Evolutionary conservation across 1,284 basidiomycete genomes (phyloP).

Genomic region (Ceratobasidium sp.): DNA sequence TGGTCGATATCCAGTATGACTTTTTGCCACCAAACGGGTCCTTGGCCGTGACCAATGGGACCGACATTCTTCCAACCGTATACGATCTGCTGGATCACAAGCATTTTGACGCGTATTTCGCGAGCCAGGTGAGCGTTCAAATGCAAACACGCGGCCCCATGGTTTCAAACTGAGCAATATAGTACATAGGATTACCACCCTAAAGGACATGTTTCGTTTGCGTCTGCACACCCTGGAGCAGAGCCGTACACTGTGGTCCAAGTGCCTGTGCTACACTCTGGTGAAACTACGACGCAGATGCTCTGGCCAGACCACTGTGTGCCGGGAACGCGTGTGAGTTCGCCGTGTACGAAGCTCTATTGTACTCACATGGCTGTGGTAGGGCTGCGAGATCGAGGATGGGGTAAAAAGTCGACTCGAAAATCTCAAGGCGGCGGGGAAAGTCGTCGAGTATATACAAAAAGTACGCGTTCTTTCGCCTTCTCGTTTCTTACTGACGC

Average conservation of each 20-base stretch:
- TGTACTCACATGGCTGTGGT: constrained; percentile 40
- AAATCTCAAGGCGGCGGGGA: constrained; percentile 52
- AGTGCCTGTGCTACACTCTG: constrained; percentile 57
- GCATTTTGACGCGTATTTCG: constrained; percentile 64
- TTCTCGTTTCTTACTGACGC: constrained; percentile 45
- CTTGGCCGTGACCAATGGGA: constrained; percentile 65
- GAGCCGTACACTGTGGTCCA: constrained; percentile 60
- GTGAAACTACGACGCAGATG: constrained; percentile 60
- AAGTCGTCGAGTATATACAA: constrained; percentile 53
- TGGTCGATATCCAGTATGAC: constrained; percentile 74
- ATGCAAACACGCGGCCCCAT: not conserved
- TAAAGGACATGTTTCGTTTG: constrained; percentile 71
- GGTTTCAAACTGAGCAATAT: constrained; percentile 16
- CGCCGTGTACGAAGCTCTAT: not conserved
- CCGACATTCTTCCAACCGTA: constrained; percentile 63
- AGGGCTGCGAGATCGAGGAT: constrained; percentile 61
- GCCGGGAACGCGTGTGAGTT: constrained; percentile 55
- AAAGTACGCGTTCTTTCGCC: constrained; percentile 45
- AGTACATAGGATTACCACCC: constrained; percentile 62
- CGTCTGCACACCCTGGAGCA: constrained; percentile 62
- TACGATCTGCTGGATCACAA: constrained; percentile 61
- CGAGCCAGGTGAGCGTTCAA: constrained; percentile 58
- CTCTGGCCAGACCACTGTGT: constrained; percentile 76
- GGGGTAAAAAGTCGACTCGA: constrained; percentile 56
- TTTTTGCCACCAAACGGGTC: constrained; percentile 72